Base-by-base conservation (phyloP, 495 filamentous ascomycete genomes). In the Neurospora sp. region DNA sequence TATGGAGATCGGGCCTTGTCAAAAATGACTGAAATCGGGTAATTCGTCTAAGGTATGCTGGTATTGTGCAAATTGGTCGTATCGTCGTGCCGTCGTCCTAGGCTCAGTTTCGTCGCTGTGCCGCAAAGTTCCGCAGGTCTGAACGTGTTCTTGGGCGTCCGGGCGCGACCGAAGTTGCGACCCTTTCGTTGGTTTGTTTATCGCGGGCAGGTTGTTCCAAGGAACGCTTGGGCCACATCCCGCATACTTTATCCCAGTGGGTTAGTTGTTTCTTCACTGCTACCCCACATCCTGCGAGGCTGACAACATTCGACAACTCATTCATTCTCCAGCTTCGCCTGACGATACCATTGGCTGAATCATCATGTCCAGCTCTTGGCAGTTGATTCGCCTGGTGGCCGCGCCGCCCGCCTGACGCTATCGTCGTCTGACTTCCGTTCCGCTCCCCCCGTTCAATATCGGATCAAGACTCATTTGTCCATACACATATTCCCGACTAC, bases 151-250 rank as follows among this genome's bases (percentile, higher is more conserved):
- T 65, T 65, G 14, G 53, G 53, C 27, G 37, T 18, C 31, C 37
- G 41, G 59, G 72, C 69, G 71, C 73, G 73, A 74, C 71, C 68
- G 73, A 73, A 73, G 73, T 47, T 70, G 69, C 71, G 71, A 68
- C 71, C 68, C 38, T 65, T 65, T 65, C 53, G 53, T 65, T 65
- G 73, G 73, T 75, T 75, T 75, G 73, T 75, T 75, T 75, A 75
- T 73, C 71, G 73, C 71, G 71, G 37, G 71, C 59, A 70, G 68
- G 61, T 20, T 73, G 73, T 47, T 69, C 70, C 45, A 9, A 35
- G 3, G 9, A 59, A n/a, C 47, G 71, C 71, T 39, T 47, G 71
- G 71, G n/a, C 73, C 73, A 73, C 70, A 20, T 31, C 39, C 69
- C 37, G 39, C 39, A 38, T 22, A 14, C 10, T 69, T 27, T 22